Percentiles rank a stretch among this genome's conserved stretches.
These are phyloP conservation scores for Aspergillus ruber DNA, from an alignment of 2,329 filamentous ascomycete genomes.

Conservation along the genomic window DNA sequence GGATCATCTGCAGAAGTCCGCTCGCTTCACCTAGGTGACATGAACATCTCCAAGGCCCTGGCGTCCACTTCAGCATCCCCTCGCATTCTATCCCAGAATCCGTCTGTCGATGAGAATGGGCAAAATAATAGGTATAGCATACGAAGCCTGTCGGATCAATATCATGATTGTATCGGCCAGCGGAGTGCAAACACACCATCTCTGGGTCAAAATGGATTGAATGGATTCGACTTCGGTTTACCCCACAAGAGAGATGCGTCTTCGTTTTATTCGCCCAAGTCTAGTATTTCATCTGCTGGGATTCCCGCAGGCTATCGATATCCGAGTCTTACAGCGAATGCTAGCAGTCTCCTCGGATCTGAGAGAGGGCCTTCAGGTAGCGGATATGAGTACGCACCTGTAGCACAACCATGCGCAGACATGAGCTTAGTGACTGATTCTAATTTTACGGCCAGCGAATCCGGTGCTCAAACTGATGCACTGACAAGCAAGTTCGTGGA, in stretches of 20 bases:
- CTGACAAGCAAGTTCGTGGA: conserved; percentile 29
- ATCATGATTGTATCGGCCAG: not conserved
- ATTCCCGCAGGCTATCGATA: not conserved
- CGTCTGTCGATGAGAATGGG: conserved; percentile 16
- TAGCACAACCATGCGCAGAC: no score
- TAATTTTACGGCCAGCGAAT: conserved; percentile 1
- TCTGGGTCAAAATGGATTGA: not conserved
- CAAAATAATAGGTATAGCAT: conserved; percentile 8
- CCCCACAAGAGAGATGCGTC: conserved; percentile 11
- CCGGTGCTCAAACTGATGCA: conserved; percentile 1
- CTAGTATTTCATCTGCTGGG: conserved; percentile 8
- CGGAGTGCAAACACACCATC: not conserved
- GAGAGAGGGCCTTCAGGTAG: not conserved
- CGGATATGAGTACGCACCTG: not conserved
- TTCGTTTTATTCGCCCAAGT: conserved; percentile 22
- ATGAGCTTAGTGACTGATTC: not conserved
- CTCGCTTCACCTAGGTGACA: conserved; percentile 21
- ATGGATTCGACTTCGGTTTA: not conserved
- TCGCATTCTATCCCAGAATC: conserved; percentile 12
- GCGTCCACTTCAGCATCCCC: conserved; percentile 18
- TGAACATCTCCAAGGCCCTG: conserved; percentile 23
- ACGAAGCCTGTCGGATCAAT: conserved; percentile 5
- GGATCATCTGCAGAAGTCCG: conserved; percentile 11
- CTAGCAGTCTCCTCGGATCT: not conserved
- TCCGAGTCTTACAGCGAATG: not conserved